Evolutionary conservation across 2,329 filamentous ascomycete genomes (phyloP).

Genomic region (Penicillium brevicompactum): DNA sequence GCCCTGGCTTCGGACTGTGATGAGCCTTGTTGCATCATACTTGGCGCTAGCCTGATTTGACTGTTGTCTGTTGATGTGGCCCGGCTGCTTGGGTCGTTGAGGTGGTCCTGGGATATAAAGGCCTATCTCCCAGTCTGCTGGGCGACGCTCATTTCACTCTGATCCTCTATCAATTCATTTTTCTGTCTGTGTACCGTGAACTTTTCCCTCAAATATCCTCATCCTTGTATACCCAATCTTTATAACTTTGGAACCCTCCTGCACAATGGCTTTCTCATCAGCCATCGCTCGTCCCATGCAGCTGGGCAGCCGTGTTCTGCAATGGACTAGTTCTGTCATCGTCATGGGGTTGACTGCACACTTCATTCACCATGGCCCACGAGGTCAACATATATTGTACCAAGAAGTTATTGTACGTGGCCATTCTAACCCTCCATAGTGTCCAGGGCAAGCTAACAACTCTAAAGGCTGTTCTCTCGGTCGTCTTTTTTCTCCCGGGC

Average conservation of each 20-base stretch:
- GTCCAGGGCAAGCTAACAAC: conserved; percentile 3
- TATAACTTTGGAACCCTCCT: neutral
- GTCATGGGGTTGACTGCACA: conserved; percentile 27
- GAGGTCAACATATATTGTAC: conserved; percentile 24
- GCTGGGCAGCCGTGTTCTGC: conserved; percentile 24
- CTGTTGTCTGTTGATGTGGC: conserved; percentile 5
- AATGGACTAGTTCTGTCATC: conserved; percentile 27
- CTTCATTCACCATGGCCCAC: conserved; percentile 21
- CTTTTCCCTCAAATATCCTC: neutral
- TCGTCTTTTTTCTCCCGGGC: conserved; percentile 47
- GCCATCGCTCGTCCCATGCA: conserved; percentile 33
- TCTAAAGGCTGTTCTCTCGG: conserved; percentile 34
- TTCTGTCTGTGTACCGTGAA: neutral
- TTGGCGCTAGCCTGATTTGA: conserved; percentile 18
- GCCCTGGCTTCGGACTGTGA: conserved; percentile 11
- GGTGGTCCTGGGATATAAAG: conserved; percentile 4
- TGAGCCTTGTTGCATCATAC: conserved; percentile 9
- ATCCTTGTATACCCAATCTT: neutral
- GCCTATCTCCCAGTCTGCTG: neutral
- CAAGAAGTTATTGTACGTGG: conserved; percentile 27
- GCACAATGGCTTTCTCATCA: conserved; percentile 25
- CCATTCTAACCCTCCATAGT: neutral
- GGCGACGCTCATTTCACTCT: neutral
- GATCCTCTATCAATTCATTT: neutral
- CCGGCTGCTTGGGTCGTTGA: neutral